These are phyloP conservation scores for Rubroboletus pulcherrimus DNA, from an alignment of 768 basidiomycete species.

Conservation along the genomic window DNA sequence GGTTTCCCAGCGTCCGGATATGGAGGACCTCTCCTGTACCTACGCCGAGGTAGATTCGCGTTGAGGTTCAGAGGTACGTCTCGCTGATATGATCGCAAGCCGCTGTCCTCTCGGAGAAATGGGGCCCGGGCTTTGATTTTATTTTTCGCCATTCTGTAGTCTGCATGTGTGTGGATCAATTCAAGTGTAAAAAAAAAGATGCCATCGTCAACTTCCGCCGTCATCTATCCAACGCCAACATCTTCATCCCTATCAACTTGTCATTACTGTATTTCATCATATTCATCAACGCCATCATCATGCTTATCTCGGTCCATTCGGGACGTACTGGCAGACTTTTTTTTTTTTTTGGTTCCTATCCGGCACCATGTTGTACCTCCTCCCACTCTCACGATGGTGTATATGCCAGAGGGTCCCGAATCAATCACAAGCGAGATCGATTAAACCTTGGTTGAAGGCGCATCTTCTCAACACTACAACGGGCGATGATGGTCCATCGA, in stretches of 20 bases:
- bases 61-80: constrained; percentile 7
- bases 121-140: not conserved
- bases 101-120: not conserved
- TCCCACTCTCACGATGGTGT: constrained; percentile 12
- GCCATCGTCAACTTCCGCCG: not conserved
- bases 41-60: not conserved
- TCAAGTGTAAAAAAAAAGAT: not conserved
- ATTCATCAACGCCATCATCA: constrained; percentile 2
- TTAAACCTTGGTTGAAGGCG: constrained; percentile 15
- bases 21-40: not conserved
- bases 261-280: not conserved
- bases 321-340: not conserved
- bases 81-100: not conserved
- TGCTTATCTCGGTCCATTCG: constrained; percentile 14
- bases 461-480: constrained; percentile 1
- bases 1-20: not conserved
- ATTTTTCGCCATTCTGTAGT: not conserved
- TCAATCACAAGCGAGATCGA: constrained; percentile 14
- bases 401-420: not conserved
- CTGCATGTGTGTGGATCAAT: not conserved
- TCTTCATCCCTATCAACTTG: not conserved
- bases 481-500: constrained; percentile 7
- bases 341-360: constrained; percentile 3
- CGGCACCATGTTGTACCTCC: constrained; percentile 8
- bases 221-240: not conserved